These are phyloP conservation scores for Auriscalpium microsporum DNA, from an alignment of 768 basidiomycete genomes.

Conservation along the genomic window DNA sequence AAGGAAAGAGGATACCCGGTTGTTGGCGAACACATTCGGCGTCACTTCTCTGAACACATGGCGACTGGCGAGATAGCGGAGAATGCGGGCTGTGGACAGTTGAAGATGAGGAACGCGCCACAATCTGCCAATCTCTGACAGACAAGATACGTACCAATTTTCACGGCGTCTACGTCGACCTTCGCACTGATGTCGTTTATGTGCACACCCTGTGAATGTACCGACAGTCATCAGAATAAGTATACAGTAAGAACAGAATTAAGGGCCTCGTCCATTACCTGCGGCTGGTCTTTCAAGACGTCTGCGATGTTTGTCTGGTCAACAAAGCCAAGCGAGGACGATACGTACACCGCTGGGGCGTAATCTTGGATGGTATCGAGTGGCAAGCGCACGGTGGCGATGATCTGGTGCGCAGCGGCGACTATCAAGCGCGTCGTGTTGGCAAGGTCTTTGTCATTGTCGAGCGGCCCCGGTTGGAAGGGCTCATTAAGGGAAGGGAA, in stretches of 20 bases:
- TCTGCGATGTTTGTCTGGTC: slow-evolving; percentile 2
- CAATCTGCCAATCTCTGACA: not conserved
- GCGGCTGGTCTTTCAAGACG: not conserved
- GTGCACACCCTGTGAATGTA: slow-evolving; percentile 5
- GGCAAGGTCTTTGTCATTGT: not conserved
- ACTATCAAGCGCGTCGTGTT: not conserved
- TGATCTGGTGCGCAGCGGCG: slow-evolving; percentile 2
- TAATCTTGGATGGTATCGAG: not conserved
- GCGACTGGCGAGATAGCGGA: slow-evolving; percentile 30
- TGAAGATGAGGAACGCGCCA: not conserved
- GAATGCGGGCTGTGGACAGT: slow-evolving; percentile 23
- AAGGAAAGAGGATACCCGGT: slow-evolving; percentile 27
- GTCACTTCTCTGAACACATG: slow-evolving; percentile 31
- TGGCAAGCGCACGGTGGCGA: slow-evolving; percentile 1
- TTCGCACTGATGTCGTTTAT: slow-evolving; percentile 3
- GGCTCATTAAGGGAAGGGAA: slow-evolving; percentile 3
- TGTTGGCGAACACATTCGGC: slow-evolving; percentile 32
- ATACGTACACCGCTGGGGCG: not conserved
- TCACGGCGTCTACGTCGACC: not conserved
- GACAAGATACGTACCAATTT: not conserved
- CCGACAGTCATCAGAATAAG: not conserved
- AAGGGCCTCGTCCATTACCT: not conserved
- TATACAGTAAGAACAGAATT: not conserved
- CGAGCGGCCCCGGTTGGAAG: not conserved
- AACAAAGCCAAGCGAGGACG: not conserved